phyloP scores from a whole-genome alignment of 768 basidiomycete genomes.

The Amanita muscaria region DNA sequence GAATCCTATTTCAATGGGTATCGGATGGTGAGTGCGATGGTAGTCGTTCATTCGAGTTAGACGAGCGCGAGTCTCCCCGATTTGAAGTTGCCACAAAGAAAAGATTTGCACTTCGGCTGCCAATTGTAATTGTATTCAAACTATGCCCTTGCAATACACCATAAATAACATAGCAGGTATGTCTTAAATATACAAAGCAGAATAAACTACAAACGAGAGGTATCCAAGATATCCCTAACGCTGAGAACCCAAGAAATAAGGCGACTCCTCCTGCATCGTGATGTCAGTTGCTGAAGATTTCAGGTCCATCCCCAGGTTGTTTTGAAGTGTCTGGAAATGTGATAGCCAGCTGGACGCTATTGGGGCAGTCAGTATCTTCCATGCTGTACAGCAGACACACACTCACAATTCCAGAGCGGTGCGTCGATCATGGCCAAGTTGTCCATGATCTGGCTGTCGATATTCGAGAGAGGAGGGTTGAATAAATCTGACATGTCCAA shows the following conservation, averaged over 20 bases:
- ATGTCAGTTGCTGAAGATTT: constrained; percentile 13
- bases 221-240: neutral
- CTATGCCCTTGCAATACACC: too few species aligned
- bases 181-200: too few species aligned
- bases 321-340: constrained; percentile 24
- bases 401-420: constrained; percentile 34
- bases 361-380: constrained; percentile 1
- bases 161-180: too few species aligned
- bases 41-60: too few species aligned
- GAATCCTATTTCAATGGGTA: too few species aligned
- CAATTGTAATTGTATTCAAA: too few species aligned
- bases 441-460: constrained; percentile 52
- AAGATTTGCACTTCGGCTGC: too few species aligned
- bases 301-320: constrained; percentile 28
- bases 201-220: too few species aligned
- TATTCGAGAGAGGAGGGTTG: constrained; percentile 45
- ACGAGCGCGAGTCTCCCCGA: too few species aligned
- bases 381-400: constrained; percentile 2
- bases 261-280: constrained; percentile 18
- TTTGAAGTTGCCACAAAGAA: too few species aligned
- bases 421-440: constrained; percentile 54
- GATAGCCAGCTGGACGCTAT: constrained; percentile 32
- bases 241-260: neutral
- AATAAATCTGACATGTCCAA: constrained; percentile 31
- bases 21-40: too few species aligned